Evolutionary conservation across 31 red algal genomes (phyloP).

Genomic region (Endocladia muricata): DNA sequence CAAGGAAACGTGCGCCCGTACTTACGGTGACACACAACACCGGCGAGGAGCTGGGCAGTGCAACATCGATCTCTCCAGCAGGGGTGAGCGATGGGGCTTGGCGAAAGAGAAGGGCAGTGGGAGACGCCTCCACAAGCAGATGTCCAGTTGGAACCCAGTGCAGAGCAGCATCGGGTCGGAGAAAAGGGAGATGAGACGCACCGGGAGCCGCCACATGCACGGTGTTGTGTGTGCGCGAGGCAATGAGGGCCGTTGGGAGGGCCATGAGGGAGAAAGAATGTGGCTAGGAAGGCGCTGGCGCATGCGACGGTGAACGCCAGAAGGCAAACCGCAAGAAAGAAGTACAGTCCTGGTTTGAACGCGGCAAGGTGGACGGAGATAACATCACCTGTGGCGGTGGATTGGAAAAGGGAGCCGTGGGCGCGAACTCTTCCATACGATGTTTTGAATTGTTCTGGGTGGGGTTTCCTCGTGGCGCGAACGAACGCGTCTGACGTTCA

Average conservation of each 20-base stretch:
- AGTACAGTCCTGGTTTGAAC: too few species aligned
- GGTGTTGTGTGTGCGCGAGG: neutral
- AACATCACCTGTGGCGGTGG: too few species aligned
- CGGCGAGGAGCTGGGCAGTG: neutral
- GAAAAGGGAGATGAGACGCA: neutral
- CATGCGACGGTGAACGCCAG: too few species aligned
- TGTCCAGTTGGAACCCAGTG: conserved; percentile 14
- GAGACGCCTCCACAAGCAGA: neutral
- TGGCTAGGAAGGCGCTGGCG: too few species aligned
- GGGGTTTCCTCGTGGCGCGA: too few species aligned
- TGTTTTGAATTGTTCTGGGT: too few species aligned
- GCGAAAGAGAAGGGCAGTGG: conserved; percentile 3
- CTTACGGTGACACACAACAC: neutral
- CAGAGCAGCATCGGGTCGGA: neutral
- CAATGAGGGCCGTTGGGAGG: neutral
- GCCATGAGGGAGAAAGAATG: neutral
- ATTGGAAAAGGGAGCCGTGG: too few species aligned
- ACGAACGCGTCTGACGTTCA: too few species aligned
- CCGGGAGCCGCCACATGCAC: neutral
- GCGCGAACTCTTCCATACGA: too few species aligned
- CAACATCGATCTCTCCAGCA: neutral
- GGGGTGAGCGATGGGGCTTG: neutral
- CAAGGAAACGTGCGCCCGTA: conserved; percentile 17
- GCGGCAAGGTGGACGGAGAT: too few species aligned
- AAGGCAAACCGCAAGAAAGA: too few species aligned